Base-by-base conservation (phyloP, 768 basidiomycete species). In the Serpula lacrymans region DNA sequence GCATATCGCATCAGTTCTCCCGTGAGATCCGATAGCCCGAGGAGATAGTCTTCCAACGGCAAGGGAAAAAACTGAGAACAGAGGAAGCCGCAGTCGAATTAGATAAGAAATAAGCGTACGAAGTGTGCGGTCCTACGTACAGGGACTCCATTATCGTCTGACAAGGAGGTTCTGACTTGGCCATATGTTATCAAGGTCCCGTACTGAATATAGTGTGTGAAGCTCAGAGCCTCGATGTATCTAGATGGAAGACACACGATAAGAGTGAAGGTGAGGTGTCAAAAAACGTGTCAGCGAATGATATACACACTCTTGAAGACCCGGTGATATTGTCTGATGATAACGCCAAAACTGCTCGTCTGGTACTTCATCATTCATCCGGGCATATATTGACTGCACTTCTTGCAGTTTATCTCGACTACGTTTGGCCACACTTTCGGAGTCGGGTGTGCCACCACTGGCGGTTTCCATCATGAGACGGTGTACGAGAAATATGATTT, bases 1-100 rank as follows among this genome's bases (percentile, higher is more conserved):
- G 91, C 92, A 48, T 84, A 86, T 24, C 95, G 78, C 96, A 98
- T 97, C 18, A 98, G 77, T 64, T 99, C 96, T 31, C 96, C 96
- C 0, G 92, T 96, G 16, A 99, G 73, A 63, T 99, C 96, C 6
- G 90, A 88, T 21, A 98, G 65, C 5, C 96, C 96, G 3, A 97
- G 77, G 11, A 97, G 69, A 56, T 96, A 98, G 57, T 98, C 94
- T 28, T 85, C 80, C 24, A 79, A 57, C 7, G 89, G 74, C 23
- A 94, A 57, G 3, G 81, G 77, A 51, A 93, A 85, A 48, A 77
- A 86, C 93, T 95, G 58, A 32, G 11, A 16, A 39, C 11, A 37
- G 28, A 28, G n/a, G 23, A 23, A n/a, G 38, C 8, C n/a, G 26
- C 40, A 12, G 20, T n/a, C n/a, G n/a, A n/a, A n/a, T n/a, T n/a